Conservation (phyloP, 148 eudicot genomes). For the Rhododendron henanense region DNA sequence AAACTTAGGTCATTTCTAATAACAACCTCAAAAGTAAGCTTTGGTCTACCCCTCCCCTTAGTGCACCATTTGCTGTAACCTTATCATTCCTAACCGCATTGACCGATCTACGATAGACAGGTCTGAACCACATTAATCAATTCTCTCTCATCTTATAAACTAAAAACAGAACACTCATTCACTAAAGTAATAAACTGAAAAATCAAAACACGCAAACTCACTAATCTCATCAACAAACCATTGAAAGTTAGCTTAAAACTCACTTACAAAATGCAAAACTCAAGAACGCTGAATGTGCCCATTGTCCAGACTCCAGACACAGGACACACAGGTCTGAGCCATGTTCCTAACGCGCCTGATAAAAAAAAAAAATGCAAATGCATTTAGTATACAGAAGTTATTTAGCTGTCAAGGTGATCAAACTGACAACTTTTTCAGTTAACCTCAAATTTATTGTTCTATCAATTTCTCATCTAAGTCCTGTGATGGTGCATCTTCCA, state of each 20-base stretch:
- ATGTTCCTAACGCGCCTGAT: background rate
- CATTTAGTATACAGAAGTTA: background rate
- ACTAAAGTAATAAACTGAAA: no score
- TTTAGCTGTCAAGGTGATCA: background rate
- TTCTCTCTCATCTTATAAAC: background rate
- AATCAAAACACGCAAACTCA: background rate
- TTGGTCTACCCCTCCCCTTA: background rate
- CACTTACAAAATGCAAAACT: background rate
- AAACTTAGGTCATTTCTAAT: background rate
- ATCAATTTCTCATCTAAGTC: background rate
- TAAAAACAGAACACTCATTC: background rate
- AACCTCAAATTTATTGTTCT: background rate
- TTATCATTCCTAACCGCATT: background rate
- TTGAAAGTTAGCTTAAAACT: background rate
- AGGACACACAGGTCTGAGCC: background rate
- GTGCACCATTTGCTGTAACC: background rate
- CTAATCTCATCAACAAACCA: background rate
- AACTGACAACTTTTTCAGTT: background rate
- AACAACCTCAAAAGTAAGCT: background rate
- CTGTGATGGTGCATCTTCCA: background rate
- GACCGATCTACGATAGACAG: background rate
- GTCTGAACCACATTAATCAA: background rate
- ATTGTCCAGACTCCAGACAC: background rate
- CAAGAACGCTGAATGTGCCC: background rate
- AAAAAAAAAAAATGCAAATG: background rate